These are phyloP conservation scores for Monascus ruber DNA, from an alignment of 2,329 filamentous ascomycete species.

Conservation along the genomic window DNA sequence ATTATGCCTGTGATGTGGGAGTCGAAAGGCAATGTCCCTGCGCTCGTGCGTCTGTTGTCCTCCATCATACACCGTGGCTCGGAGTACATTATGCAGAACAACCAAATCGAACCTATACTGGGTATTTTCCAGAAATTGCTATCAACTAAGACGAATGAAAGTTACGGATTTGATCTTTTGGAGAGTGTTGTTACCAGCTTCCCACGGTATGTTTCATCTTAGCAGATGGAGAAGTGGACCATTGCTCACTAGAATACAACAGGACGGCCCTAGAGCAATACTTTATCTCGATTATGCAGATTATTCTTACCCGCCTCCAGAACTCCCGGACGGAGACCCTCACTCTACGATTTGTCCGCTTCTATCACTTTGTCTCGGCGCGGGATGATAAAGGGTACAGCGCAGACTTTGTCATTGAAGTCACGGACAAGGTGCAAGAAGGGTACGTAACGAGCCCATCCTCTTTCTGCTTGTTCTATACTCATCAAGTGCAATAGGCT, in stretches of 20 bases:
- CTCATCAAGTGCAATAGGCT: conserved; percentile 35
- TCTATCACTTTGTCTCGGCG: conserved; percentile 87
- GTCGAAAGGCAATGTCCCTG: conserved; percentile 82
- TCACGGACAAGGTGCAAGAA: conserved; percentile 70
- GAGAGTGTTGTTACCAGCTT: conserved; percentile 68
- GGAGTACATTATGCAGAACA: conserved; percentile 59
- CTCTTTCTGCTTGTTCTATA: background rate
- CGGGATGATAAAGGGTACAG: conserved; percentile 71
- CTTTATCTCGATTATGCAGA: conserved; percentile 65
- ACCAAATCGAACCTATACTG: conserved; percentile 78
- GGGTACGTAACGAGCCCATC: conserved; percentile 32
- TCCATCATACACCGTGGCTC: conserved; percentile 72
- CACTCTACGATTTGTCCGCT: conserved; percentile 76
- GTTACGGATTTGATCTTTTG: conserved; percentile 78
- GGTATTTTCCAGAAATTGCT: conserved; percentile 92
- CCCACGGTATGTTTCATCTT: conserved; percentile 47
- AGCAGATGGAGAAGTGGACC: background rate
- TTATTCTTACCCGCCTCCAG: conserved; percentile 64
- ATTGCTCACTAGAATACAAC: conserved; percentile 2
- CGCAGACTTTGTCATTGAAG: conserved; percentile 78
- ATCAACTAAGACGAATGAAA: conserved; percentile 69
- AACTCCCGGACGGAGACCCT: conserved; percentile 73
- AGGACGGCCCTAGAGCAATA: conserved; percentile 60
- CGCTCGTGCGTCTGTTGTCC: conserved; percentile 70
- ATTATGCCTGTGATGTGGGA: conserved; percentile 82